Evolutionary conservation across 192 early-diverging fungal genomes (phyloP).

Genomic region (Phycomyces blakesleeanus): DNA sequence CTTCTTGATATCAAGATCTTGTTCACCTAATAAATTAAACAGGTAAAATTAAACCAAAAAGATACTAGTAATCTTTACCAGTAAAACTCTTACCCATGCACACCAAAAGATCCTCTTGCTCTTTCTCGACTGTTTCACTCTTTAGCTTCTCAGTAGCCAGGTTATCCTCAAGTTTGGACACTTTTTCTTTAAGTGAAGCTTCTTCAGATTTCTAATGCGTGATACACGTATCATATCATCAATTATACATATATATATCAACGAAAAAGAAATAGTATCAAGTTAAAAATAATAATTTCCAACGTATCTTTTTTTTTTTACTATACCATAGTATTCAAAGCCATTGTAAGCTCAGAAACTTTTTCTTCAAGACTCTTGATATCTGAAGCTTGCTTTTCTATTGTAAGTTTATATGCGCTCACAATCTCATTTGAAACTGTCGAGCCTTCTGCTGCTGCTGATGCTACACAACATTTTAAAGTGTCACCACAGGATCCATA

Average conservation of each 20-base stretch:
- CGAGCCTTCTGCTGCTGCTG: constrained; percentile 1
- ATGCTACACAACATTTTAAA: neutral
- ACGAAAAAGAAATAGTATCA: no score
- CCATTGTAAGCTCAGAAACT: neutral
- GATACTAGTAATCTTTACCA: constrained; percentile 46
- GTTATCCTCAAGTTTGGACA: constrained; percentile 10
- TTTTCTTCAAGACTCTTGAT: constrained; percentile 12
- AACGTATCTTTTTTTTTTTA: no score
- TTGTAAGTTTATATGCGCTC: constrained; percentile 8
- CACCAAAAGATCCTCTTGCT: constrained; percentile 43
- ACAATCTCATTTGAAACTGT: neutral
- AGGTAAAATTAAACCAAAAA: constrained; percentile 15
- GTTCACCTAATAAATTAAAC: constrained; percentile 26
- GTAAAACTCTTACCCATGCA: constrained; percentile 35
- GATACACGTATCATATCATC: no score
- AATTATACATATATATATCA: no score
- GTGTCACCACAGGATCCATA: neutral
- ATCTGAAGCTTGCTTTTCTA: constrained; percentile 14
- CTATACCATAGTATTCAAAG: constrained; percentile 5
- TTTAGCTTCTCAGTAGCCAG: constrained; percentile 18
- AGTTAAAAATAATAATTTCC: no score
- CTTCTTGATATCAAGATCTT: constrained; percentile 35
- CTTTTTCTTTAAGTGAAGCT: constrained; percentile 2
- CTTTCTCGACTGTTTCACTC: constrained; percentile 41
- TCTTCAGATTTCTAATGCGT: constrained; percentile 5